Conservation (phyloP, 2,329 filamentous ascomycete species). For the Cladosporium sp. region DNA sequence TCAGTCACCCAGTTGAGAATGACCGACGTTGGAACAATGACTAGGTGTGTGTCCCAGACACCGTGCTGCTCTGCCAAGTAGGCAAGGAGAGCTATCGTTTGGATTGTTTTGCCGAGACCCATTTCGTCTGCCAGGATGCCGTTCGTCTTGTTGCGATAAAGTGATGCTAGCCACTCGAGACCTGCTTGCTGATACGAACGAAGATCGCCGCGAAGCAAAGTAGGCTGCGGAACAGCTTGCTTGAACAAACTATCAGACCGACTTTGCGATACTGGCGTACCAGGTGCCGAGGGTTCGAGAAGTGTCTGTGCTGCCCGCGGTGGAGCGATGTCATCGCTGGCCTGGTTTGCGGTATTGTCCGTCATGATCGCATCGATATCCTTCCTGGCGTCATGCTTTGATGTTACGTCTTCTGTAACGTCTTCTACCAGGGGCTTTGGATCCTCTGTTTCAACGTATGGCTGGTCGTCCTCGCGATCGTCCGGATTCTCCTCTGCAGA, state of each 20-base stretch:
- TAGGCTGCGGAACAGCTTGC: slow-evolving; percentile 57
- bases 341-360: slow-evolving; percentile 25
- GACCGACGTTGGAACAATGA: slow-evolving; percentile 95
- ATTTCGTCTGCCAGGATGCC: slow-evolving; percentile 98
- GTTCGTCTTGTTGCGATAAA: slow-evolving; percentile 91
- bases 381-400: not conserved
- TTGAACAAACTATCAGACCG: slow-evolving; percentile 21
- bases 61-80: slow-evolving; percentile 88
- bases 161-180: slow-evolving; percentile 91
- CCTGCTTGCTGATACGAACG: slow-evolving; percentile 96
- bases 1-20: slow-evolving; percentile 99
- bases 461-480: slow-evolving; percentile 8
- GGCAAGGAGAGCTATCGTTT: slow-evolving; percentile 90
- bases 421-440: not conserved
- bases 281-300: slow-evolving; percentile 1
- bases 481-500: slow-evolving; percentile 30
- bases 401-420: not conserved
- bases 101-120: slow-evolving; percentile 97
- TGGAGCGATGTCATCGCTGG: slow-evolving; percentile 25
- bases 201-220: slow-evolving; percentile 75
- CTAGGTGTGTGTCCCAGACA: slow-evolving; percentile 93
- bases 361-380: not conserved
- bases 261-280: slow-evolving; percentile 17
- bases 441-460: not conserved
- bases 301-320: not conserved